Base-by-base conservation (phyloP, 2,329 filamentous ascomycete genomes). In the Leptosphaerulina australis region DNA sequence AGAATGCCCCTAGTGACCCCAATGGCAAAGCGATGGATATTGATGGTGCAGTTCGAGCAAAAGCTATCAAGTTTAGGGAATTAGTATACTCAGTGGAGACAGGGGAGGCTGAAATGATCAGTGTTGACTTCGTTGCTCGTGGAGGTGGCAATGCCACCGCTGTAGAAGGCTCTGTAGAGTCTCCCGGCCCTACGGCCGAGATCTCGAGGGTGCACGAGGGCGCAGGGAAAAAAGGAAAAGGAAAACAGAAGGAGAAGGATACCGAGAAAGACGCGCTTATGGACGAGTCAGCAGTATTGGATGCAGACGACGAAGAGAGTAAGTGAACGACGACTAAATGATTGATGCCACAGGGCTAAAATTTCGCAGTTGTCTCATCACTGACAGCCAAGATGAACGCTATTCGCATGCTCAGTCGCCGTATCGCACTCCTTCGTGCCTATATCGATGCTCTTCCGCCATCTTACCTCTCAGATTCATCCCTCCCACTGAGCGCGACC, bases 61-160 rank as follows among this genome's bases (percentile, higher is more conserved):
- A 68, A 43, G 50, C 65, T 40, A 80, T 94, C 53, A 88, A 84
- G 64, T 97, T 97, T 74, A 84, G 87, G 52, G 88, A 95, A 67
- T 75, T 97, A 8, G 84, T 88, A 1, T 97, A 94, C 72, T 88
- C 88, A 0, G 86, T 97, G 2, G 94, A 97, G 75, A 96, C 92
- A 0, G 91, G 90, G 8, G 92, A 97, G 72, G 92, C 92, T 1
- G 94, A 99, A 74, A 97, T 97, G 91, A 97, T 99, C 59, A 89
- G 90, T 61, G 90, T 99, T 66, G 91, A 97, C 73, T 96, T 92
- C 59, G 88, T 99, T 15, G 92, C 93, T 0, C 86, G 87, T 43
- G 90, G 89, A 29, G 89, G 88, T 36, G 90, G 89, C 37, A 93
- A 90, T 65, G 92, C 91, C 18, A 86, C 88, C 9, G 84, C 84